Evolutionary conservation across 768 basidiomycete genomes (phyloP), one percentile per base, ranked within the genome.

Genomic region (Grammothele lineata): DNA sequence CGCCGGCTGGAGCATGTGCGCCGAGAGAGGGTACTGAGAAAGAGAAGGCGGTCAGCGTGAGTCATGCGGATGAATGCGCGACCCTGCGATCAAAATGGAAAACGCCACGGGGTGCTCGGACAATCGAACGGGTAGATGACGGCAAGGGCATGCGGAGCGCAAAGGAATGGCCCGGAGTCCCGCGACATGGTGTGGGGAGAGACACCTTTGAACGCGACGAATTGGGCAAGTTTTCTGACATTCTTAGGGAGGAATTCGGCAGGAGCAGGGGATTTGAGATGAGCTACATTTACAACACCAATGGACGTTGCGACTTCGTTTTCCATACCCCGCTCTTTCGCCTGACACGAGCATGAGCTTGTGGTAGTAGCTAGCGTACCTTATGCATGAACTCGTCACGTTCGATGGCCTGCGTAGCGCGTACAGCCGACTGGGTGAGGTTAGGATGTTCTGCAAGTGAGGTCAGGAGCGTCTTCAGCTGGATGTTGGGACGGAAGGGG

Each of bases 401-500:
- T 44, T 73, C 55, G 14, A 91, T 60, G 4, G 74, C 73, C 46
- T 72, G 71, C 23, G 81, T 75, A 4, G 86, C 79, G 3, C 73
- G 67, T 2, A 87, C 84, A 0, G 83, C 80, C 38, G 70, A 64
- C 2, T 73, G 68, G 5, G 85, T 83, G 18, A 91, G 72, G 36
- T 73, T 78, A 3, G 87, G 88, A 57, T 90, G 87, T 0, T 72
- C 67, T 0, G 85, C 71, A 47, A 90, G 71, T 0, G 84, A 80
- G 23, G 71, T 64, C 30, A 90, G 70, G 54, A 90, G 81, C 1
- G 63, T 74, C 53, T 76, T 77, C 25, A 90, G 72, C 66, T 91
- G 88, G 7, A 90, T 59, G 51, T 86, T 83, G 1, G 86, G 87
- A 3, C 88, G 76, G 61, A 91, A 85, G 0, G 85, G 85, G 56